Conservation (phyloP, 2,329 filamentous ascomycete genomes). For the Aureobasidium zeae region DNA sequence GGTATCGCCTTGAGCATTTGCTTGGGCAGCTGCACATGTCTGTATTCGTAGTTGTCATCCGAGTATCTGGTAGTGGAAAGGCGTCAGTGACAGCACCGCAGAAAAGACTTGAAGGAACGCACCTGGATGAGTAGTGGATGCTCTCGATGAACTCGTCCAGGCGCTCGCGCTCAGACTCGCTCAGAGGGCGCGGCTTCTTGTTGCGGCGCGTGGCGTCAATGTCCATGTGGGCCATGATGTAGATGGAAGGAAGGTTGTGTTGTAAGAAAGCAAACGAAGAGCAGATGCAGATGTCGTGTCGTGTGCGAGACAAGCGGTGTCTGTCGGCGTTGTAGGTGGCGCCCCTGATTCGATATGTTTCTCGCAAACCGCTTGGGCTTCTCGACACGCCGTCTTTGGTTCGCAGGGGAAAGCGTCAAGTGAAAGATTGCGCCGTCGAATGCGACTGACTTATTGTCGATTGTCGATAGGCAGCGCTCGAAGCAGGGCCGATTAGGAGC, state of each 20-base stretch:
- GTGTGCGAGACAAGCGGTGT: constrained; percentile 11
- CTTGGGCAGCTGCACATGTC: constrained; percentile 95
- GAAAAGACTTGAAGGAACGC: too few species aligned
- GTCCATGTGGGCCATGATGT: constrained; percentile 34
- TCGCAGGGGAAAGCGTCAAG: neutral
- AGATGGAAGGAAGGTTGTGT: neutral
- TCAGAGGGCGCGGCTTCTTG: constrained; percentile 69
- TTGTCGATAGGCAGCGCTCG: neutral
- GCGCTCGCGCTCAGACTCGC: constrained; percentile 69
- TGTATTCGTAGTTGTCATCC: constrained; percentile 88
- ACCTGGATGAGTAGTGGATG: constrained; percentile 94
- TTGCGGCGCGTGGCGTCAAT: constrained; percentile 84
- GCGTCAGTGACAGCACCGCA: too few species aligned
- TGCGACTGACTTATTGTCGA: constrained; percentile 2
- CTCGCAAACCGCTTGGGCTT: neutral
- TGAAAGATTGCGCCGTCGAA: constrained; percentile 3
- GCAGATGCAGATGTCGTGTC: neutral
- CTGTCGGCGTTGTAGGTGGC: neutral
- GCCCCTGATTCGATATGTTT: constrained; percentile 11
- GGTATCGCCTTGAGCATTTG: constrained; percentile 97
- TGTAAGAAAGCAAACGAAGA: neutral
- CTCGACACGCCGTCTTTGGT: too few species aligned
- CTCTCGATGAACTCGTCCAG: constrained; percentile 86
- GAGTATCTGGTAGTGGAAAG: constrained; percentile 90
- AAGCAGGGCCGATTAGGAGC: constrained; percentile 1